Evolutionary conservation across 1,139 yeast genomes (phyloP).

Genomic region (Sugiyamaella novakii): DNA sequence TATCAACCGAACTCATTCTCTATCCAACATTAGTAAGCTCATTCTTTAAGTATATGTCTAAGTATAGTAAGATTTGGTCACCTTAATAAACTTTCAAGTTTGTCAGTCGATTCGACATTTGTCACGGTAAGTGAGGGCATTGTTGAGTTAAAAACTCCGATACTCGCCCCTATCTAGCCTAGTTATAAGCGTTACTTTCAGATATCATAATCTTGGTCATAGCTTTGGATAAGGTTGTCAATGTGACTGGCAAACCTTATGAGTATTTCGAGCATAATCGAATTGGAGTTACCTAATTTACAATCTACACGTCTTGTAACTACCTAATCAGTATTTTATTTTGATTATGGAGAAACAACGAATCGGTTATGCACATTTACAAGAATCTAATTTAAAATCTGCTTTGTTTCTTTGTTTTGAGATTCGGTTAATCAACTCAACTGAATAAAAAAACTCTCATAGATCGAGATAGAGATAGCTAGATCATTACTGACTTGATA

Average conservation of each 20-base stretch:
- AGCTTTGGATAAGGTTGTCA: conserved; percentile 4
- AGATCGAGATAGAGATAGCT: conserved; percentile 7
- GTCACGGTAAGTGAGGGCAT: conserved; percentile 9
- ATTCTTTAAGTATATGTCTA: background rate
- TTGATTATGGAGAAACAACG: background rate
- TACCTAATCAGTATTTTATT: conserved; percentile 1
- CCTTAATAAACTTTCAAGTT: background rate
- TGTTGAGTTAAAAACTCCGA: too few relatives aligned
- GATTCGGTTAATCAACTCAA: conserved; percentile 16
- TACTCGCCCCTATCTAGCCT: too few relatives aligned
- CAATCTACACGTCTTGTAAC: conserved; percentile 2
- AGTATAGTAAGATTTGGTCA: too few relatives aligned
- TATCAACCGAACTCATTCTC: too few relatives aligned
- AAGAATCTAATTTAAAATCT: conserved; percentile 5
- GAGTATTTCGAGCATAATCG: background rate
- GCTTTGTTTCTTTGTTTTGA: conserved; percentile 1
- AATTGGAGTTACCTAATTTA: conserved; percentile 8
- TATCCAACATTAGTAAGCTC: too few relatives aligned
- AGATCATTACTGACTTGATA: too few relatives aligned
- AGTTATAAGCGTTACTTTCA: conserved; percentile 1
- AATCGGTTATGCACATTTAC: conserved; percentile 7
- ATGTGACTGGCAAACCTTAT: background rate
- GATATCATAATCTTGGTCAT: too few relatives aligned
- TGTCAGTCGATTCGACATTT: conserved; percentile 1
- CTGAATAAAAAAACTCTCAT: background rate